Evolutionary conservation across 1,284 basidiomycete genomes (phyloP).

Genomic region (Naganishia sp.): DNA sequence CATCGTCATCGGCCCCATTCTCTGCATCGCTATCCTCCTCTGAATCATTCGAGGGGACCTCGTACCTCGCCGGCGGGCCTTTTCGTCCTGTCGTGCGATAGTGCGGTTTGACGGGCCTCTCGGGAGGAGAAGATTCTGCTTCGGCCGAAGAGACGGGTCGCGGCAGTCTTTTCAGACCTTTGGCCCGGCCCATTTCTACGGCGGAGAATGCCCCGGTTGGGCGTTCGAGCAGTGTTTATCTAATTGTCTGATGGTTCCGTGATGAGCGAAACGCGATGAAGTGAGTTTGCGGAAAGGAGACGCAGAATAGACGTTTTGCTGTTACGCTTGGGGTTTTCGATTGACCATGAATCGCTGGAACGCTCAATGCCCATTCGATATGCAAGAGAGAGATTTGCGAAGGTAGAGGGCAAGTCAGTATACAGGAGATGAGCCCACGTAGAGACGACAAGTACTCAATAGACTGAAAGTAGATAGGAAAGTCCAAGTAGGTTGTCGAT

Average conservation of each 20-base stretch:
- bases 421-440: too few relatives aligned
- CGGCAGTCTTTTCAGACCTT: conserved; percentile 14
- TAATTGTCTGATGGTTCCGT: neutral
- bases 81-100: conserved; percentile 12
- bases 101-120: neutral
- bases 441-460: too few relatives aligned
- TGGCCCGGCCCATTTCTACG: conserved; percentile 14
- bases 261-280: neutral
- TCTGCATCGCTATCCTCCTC: neutral
- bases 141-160: neutral
- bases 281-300: neutral
- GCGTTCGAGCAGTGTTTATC: too few relatives aligned
- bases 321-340: too few relatives aligned
- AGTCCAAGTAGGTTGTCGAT: too few relatives aligned
- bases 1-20: neutral
- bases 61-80: conserved; percentile 10
- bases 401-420: neutral
- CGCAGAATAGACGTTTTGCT: too few relatives aligned
- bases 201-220: neutral
- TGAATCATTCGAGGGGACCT: neutral
- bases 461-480: too few relatives aligned
- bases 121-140: neutral
- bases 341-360: too few relatives aligned
- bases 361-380: neutral
- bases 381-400: neutral